These are phyloP conservation scores for Backusella mclennaniae DNA, from an alignment of 192 early-diverging fungal species.

Conservation along the genomic window DNA sequence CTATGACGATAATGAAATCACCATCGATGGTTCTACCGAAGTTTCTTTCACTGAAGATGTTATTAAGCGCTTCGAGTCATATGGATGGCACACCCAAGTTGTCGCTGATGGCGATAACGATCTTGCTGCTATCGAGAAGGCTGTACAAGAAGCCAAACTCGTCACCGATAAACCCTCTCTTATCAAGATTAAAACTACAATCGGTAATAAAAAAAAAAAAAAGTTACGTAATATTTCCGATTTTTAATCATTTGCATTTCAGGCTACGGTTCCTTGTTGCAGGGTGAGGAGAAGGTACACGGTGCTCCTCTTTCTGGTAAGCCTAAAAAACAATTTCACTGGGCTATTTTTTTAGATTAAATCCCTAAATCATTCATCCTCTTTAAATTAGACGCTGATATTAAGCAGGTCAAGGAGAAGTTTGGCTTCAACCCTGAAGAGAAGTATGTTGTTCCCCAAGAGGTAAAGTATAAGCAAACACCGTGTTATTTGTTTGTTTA, in stretches of 20 bases:
- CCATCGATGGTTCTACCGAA: constrained; percentile 85
- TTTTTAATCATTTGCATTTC: neutral
- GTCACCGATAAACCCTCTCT: constrained; percentile 88
- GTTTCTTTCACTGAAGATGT: constrained; percentile 96
- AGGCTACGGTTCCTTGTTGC: constrained; percentile 78
- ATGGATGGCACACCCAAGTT: constrained; percentile 88
- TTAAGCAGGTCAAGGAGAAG: constrained; percentile 73
- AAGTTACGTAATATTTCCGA: neutral
- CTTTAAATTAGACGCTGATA: constrained; percentile 57
- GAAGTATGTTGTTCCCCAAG: constrained; percentile 69
- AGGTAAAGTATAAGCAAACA: constrained; percentile 11
- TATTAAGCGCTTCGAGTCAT: constrained; percentile 80
- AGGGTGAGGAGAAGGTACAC: constrained; percentile 91
- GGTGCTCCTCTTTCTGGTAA: constrained; percentile 70
- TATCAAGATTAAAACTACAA: constrained; percentile 91
- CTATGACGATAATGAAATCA: constrained; percentile 97
- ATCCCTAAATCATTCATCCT: neutral
- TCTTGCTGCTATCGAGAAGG: constrained; percentile 61
- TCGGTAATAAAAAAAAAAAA: constrained; percentile 54
- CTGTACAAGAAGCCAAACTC: constrained; percentile 81
- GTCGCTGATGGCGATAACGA: constrained; percentile 82
- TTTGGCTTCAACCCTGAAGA: constrained; percentile 82
- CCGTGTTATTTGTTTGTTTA: neutral
- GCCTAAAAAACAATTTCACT: neutral
- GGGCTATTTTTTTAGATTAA: neutral